phyloP scores from a whole-genome alignment of 2,329 filamentous ascomycete species.

The Colletotrichum eleusines region DNA sequence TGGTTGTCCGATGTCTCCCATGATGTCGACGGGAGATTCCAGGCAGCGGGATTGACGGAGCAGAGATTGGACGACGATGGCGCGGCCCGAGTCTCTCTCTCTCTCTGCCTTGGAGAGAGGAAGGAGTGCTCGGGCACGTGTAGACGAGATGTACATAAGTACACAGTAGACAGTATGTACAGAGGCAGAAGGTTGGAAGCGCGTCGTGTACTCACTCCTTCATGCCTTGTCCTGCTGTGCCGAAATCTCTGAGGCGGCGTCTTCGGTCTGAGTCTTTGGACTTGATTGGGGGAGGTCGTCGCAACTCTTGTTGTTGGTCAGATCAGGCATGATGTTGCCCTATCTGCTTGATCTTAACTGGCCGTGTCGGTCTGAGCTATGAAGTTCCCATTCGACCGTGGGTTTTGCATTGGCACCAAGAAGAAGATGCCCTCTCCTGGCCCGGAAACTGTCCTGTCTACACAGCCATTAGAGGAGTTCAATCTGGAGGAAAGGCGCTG shows the following conservation, averaged over 20 bases:
- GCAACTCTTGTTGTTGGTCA: not conserved
- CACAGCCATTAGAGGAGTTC: not conserved
- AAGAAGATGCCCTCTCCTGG: not conserved
- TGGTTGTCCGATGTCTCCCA: conserved; percentile 41
- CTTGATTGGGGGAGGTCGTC: not conserved
- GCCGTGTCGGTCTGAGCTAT: not conserved
- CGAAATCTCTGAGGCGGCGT: not conserved
- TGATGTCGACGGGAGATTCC: conserved; percentile 17
- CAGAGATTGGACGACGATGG: conserved; percentile 16
- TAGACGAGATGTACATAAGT: not conserved
- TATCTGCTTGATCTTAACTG: not conserved
- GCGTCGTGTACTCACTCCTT: not conserved
- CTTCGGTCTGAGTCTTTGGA: not conserved
- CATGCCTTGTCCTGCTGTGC: not conserved
- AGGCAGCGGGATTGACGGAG: conserved; percentile 14
- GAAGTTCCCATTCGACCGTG: not conserved
- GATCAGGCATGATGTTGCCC: not conserved
- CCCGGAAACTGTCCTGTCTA: no score
- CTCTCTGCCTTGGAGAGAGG: not conserved
- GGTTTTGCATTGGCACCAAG: not conserved
- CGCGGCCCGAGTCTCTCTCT: conserved; percentile 6
- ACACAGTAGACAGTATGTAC: not conserved
- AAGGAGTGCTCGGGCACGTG: not conserved
- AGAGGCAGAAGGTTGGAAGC: not conserved
- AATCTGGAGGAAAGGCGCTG: not conserved